A percentile compares a stretch with the other conserved stretches of the same genome.
Conservation (phyloP, 2,329 filamentous ascomycete genomes). For the Periconia sp. region DNA sequence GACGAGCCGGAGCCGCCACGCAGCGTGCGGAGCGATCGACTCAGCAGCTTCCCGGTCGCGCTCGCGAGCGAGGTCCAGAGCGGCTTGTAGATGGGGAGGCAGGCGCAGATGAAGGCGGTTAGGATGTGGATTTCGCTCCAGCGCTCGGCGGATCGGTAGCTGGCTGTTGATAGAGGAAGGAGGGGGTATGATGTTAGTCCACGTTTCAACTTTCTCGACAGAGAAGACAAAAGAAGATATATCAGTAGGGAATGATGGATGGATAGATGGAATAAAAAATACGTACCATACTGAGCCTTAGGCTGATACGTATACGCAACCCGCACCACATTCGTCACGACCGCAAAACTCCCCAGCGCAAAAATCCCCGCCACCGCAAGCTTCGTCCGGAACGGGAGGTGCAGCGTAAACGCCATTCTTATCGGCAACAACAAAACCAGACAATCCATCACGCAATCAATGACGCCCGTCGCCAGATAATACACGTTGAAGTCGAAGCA, state of each 20-base stretch:
- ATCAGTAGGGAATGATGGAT: too few relatives aligned
- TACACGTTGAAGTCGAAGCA: constrained; percentile 1
- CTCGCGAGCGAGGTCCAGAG: not conserved
- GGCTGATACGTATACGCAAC: not conserved
- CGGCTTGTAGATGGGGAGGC: constrained; percentile 2
- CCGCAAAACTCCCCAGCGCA: not conserved
- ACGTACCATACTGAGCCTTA: not conserved
- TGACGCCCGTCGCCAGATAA: not conserved
- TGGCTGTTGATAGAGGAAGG: too few relatives aligned
- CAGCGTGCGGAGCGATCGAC: too few relatives aligned
- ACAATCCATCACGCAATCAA: not conserved
- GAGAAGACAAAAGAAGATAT: too few relatives aligned
- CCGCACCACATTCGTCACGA: not conserved
- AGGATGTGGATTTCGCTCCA: not conserved
- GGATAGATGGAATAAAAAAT: not conserved
- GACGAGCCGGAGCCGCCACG: too few relatives aligned
- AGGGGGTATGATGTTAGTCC: too few relatives aligned
- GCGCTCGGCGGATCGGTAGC: not conserved
- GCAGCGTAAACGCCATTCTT: not conserved
- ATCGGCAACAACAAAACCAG: not conserved
- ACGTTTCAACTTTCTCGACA: too few relatives aligned
- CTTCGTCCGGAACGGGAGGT: not conserved
- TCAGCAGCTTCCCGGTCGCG: too few relatives aligned
- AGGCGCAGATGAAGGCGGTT: not conserved
- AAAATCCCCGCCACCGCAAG: not conserved